Evolutionary conservation across 2,329 filamentous ascomycete genomes (phyloP).

Genomic region (Alternaria rosae): DNA sequence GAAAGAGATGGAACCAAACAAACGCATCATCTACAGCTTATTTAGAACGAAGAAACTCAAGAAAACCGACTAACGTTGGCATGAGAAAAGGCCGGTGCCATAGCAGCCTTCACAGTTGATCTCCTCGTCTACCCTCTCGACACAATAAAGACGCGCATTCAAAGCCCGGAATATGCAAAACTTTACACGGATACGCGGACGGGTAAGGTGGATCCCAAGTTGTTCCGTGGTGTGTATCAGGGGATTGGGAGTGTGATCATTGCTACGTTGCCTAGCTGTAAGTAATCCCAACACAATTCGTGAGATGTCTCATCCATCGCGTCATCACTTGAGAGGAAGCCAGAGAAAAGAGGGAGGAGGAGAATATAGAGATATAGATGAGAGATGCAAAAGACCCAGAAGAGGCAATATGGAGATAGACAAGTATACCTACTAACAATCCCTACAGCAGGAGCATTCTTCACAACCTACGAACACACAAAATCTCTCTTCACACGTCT

Average conservation of each 20-base stretch:
- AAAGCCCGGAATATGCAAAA: constrained; percentile 76
- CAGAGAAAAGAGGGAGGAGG: background rate
- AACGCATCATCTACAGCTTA: background rate
- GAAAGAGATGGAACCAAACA: background rate
- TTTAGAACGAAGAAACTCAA: background rate
- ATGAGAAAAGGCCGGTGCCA: constrained; percentile 73
- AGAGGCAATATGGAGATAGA: too few species aligned
- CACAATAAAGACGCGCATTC: constrained; percentile 86
- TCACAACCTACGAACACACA: constrained; percentile 83
- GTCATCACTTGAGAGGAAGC: background rate
- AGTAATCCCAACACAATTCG: background rate
- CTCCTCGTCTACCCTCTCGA: constrained; percentile 87
- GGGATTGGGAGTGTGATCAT: constrained; percentile 85
- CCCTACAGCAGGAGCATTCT: constrained; percentile 77
- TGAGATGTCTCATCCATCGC: too few species aligned
- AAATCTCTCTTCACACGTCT: constrained; percentile 68
- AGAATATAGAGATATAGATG: too few species aligned
- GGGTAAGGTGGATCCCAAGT: constrained; percentile 61
- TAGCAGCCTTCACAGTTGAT: constrained; percentile 86
- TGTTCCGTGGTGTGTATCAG: constrained; percentile 82
- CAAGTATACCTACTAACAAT: constrained; percentile 3
- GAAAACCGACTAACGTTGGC: background rate
- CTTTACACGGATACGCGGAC: constrained; percentile 68
- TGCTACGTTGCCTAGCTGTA: constrained; percentile 86
- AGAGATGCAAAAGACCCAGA: too few species aligned